Percentiles rank a stretch among this genome's conserved stretches.
Conservation (phyloP, 805 yeast species). For the Saccharomycopsis javanensis region DNA sequence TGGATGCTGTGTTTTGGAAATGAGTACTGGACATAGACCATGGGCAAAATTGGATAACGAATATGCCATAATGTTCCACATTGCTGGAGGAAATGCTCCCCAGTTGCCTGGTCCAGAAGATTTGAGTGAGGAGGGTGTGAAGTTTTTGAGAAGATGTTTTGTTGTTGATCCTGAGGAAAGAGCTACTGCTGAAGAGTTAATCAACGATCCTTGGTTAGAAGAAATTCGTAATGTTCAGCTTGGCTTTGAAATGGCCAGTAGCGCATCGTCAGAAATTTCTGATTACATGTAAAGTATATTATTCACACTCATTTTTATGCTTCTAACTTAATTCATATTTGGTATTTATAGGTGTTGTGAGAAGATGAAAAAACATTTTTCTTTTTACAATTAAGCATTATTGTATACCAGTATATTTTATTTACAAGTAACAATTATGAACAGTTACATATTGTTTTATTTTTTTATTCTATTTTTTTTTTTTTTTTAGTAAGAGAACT, state of each 20-base stretch:
- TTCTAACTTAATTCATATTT: too few species aligned
- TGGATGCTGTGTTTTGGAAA: conserved; percentile 92
- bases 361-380: too few species aligned
- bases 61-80: conserved; percentile 97
- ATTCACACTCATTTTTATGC: background rate
- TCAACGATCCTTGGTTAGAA: conserved; percentile 72
- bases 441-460: too few species aligned
- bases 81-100: conserved; percentile 91
- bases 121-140: conserved; percentile 61
- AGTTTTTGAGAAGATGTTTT: conserved; percentile 65
- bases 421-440: too few species aligned
- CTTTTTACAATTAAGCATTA: too few species aligned
- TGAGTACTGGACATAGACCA: conserved; percentile 94
- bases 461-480: too few species aligned
- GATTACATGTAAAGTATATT: background rate
- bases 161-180: conserved; percentile 76
- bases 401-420: too few species aligned
- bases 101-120: conserved; percentile 74
- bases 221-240: conserved; percentile 7
- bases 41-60: conserved; percentile 96
- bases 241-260: conserved; percentile 6
- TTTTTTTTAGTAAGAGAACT: too few species aligned
- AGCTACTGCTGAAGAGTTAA: conserved; percentile 72
- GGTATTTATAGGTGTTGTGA: too few species aligned
- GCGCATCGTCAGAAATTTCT: background rate